These are phyloP conservation scores for Fusarium sp. DNA, from an alignment of 2,329 filamentous ascomycete species.

Conservation along the genomic window DNA sequence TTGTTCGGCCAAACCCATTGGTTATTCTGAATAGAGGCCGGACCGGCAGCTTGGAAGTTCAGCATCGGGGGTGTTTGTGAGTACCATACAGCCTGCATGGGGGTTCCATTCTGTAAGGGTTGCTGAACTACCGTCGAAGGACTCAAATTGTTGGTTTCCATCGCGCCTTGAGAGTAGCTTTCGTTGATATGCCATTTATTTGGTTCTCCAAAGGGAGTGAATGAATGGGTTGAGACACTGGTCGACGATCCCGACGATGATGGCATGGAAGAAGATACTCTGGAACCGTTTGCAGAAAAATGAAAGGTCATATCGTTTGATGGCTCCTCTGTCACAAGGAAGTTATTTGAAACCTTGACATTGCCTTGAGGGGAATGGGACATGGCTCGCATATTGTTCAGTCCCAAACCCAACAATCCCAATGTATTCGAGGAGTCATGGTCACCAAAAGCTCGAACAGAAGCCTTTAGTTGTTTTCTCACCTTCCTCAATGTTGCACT, in stretches of 20 bases:
- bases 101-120: conserved; percentile 38
- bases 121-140: conserved; percentile 34
- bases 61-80: conserved; percentile 46
- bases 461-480: conserved; percentile 48
- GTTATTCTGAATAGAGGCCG: conserved; percentile 37
- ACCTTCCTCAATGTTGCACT: conserved; percentile 38
- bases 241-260: conserved; percentile 42
- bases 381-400: conserved; percentile 31
- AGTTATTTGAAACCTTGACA: conserved; percentile 6
- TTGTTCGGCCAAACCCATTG: conserved; percentile 48
- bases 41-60: conserved; percentile 46
- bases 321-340: conserved; percentile 13
- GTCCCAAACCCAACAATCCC: conserved; percentile 30
- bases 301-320: conserved; percentile 20
- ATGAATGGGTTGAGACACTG: conserved; percentile 34
- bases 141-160: conserved; percentile 37
- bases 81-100: conserved; percentile 46
- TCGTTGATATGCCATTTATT: conserved; percentile 44
- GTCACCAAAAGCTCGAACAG: conserved; percentile 37
- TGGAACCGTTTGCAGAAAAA: conserved; percentile 30
- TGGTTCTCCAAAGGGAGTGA: conserved; percentile 42
- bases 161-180: conserved; percentile 39
- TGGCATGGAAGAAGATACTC: conserved; percentile 40
- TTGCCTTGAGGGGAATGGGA: conserved; percentile 41
- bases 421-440: conserved; percentile 33